Percentiles rank a stretch among this genome's conserved stretches.
phyloP scores from a whole-genome alignment of 148 eudicot species.

The Nyssa sinensis region DNA sequence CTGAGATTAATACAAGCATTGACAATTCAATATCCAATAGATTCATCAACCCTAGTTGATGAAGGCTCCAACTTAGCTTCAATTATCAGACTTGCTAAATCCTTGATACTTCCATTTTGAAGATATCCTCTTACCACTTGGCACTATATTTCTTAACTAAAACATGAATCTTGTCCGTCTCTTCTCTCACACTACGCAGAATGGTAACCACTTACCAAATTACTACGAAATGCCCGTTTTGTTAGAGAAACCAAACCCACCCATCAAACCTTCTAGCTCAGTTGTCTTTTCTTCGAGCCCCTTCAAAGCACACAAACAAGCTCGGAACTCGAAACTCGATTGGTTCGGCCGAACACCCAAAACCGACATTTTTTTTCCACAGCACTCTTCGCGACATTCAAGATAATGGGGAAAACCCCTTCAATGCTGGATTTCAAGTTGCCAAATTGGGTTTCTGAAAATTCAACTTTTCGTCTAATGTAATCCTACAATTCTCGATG shows the following conservation, averaged over 20 bases:
- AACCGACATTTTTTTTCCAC: conserved; percentile 68
- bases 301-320: conserved; percentile 83
- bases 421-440: conserved; percentile 85
- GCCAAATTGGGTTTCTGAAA: conserved; percentile 66
- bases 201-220: conserved; percentile 67
- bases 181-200: conserved; percentile 40
- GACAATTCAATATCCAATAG: conserved; percentile 71
- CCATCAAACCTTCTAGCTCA: conserved; percentile 62
- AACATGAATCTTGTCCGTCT: conserved; percentile 29
- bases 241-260: conserved; percentile 50
- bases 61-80: conserved; percentile 59
- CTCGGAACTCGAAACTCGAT: conserved; percentile 65
- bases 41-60: conserved; percentile 36
- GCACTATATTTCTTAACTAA: conserved; percentile 53
- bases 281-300: conserved; percentile 64
- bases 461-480: conserved; percentile 68
- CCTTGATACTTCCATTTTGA: conserved; percentile 49
- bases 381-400: conserved; percentile 71
- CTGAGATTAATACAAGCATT: conserved; percentile 71
- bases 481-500: conserved; percentile 78
- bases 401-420: conserved; percentile 67
- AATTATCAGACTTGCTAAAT: conserved; percentile 56
- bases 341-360: conserved; percentile 71
- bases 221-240: conserved; percentile 39
- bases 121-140: conserved; percentile 65